Evolutionary conservation across 2,329 filamentous ascomycete genomes (phyloP).

Genomic region (Diaporthe humulicola): DNA sequence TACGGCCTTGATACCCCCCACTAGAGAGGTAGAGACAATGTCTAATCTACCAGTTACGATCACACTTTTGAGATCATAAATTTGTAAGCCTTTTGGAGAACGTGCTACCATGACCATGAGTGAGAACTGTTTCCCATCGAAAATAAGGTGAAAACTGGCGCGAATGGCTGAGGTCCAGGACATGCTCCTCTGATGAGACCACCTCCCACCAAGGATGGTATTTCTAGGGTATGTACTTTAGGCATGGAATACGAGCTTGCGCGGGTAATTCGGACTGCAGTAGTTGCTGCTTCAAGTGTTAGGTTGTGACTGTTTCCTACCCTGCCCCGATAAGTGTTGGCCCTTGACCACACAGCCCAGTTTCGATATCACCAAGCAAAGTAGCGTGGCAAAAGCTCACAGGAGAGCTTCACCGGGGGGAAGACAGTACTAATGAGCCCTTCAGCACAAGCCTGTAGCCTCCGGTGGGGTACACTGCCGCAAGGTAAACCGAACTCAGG

Average conservation of each 20-base stretch:
- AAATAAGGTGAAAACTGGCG: not conserved
- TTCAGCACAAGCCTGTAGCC: no score
- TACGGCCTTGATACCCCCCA: slow-evolving; percentile 32
- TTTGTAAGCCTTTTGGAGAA: no score
- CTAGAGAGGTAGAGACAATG: slow-evolving; percentile 22
- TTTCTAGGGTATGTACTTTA: no score
- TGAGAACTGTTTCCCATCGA: not conserved
- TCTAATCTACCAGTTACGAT: slow-evolving; percentile 13
- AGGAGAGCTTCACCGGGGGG: rapidly evolving
- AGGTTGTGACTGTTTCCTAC: not conserved
- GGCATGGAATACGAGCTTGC: no score
- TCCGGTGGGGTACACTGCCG: no score
- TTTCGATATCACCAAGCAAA: not conserved
- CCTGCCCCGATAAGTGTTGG: not conserved
- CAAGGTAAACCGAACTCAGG: no score
- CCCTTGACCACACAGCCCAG: no score
- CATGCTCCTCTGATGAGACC: not conserved
- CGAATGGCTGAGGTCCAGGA: no score
- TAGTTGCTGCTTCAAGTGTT: not conserved
- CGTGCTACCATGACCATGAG: not conserved
- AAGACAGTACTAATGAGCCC: no score
- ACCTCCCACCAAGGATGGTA: not conserved
- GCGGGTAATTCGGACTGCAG: not conserved
- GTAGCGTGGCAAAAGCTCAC: not conserved
- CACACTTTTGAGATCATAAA: not conserved